Conservation (phyloP, 306 rosid genomes). For the Prunus persica region Prunus_persica_NCBIv2 NC_034016.1:19328001-19328500, state of each 20-base stretch:
- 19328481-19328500: neutral
- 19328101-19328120: neutral
- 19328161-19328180: neutral
- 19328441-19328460: neutral
- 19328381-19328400: neutral
- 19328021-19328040: neutral
- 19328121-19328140: neutral
- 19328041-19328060: conserved; percentile 1
- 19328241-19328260: neutral
- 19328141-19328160: neutral
- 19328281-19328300: neutral
- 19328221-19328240: neutral
- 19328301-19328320: neutral
- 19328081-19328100: neutral
- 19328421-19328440: neutral
- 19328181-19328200: neutral
- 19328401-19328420: neutral
- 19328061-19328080: neutral
- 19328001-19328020: neutral
- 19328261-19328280: neutral
- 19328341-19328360: neutral
- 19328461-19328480: neutral
- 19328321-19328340: neutral
- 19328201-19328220: neutral
- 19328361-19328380: neutral